These are phyloP conservation scores for Auxenochlorella protothecoides DNA, from an alignment of 139 green algal genomes.

Conservation along the genomic window DNA sequence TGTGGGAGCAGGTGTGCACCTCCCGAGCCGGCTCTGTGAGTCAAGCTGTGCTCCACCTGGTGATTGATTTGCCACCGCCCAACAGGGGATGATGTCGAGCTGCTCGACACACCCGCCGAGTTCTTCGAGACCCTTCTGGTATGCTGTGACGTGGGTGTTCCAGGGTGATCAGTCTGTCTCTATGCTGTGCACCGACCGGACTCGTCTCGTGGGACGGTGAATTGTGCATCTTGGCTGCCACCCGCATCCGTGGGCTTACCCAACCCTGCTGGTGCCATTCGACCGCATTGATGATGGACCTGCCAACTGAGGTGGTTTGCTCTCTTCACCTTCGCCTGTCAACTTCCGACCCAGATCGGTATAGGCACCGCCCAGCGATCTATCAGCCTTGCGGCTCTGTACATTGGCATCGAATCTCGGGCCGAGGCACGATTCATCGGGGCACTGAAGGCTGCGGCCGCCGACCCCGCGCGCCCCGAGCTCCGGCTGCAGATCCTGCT, in stretches of 20 bases:
- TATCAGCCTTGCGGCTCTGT: conserved; percentile 22
- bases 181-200: too few relatives aligned
- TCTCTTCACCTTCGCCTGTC: neutral
- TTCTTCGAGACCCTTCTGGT: conserved; percentile 7
- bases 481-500: conserved; percentile 15
- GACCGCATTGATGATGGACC: too few relatives aligned
- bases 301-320: too few relatives aligned
- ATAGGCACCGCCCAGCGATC: conserved; percentile 1
- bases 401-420: conserved; percentile 12
- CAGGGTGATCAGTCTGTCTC: neutral
- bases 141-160: neutral
- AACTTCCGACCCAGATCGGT: conserved; percentile 1
- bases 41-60: neutral
- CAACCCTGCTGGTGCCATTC: too few relatives aligned
- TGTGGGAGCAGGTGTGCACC: too few relatives aligned
- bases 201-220: neutral
- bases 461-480: neutral
- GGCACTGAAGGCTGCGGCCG: conserved; percentile 5
- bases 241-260: too few relatives aligned
- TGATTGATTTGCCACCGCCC: neutral
- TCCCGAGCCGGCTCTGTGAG: too few relatives aligned
- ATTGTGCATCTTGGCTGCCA: neutral
- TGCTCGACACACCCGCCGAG: conserved; percentile 1
- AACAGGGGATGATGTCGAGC: neutral
- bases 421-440: conserved; percentile 18